phyloP scores from a whole-genome alignment of 129 eudicot genomes.

The Flaveria linearis region DNA sequence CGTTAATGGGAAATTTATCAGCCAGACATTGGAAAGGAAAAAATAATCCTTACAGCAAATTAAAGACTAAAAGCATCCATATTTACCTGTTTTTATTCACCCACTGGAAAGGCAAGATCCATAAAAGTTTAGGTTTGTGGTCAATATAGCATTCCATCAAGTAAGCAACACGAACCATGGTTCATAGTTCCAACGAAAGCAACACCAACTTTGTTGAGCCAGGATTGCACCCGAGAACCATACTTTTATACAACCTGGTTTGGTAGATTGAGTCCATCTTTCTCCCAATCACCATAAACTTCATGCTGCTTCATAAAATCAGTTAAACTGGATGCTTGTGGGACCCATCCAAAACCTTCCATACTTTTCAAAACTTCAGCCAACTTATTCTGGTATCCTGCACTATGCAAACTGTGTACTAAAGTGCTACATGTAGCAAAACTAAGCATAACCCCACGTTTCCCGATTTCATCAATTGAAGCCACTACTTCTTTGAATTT shows the following conservation, averaged over 20 bases:
- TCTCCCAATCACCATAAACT: conserved; percentile 32
- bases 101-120: not conserved
- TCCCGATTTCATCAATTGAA: conserved; percentile 59
- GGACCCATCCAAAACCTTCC: conserved; percentile 74
- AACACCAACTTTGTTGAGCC: conserved; percentile 20
- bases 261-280: conserved; percentile 19
- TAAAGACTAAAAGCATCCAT: not conserved
- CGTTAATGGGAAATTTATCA: not conserved
- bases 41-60: not conserved
- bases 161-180: conserved; percentile 23
- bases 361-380: conserved; percentile 50
- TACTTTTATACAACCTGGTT: conserved; percentile 41
- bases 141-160: conserved; percentile 2
- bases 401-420: conserved; percentile 43
- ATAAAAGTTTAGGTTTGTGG: not conserved
- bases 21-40: not conserved
- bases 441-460: conserved; percentile 63
- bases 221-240: conserved; percentile 33
- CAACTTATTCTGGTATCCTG: conserved; percentile 57
- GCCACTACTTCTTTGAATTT: conserved; percentile 48
- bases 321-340: conserved; percentile 42
- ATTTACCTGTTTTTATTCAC: conserved; percentile 23
- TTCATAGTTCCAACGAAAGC: conserved; percentile 12
- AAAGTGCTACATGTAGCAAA: conserved; percentile 58
- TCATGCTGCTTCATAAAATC: conserved; percentile 41